These are phyloP conservation scores for Fraxinus platypoda DNA, from an alignment of 305 asterid species.

Conservation along the genomic window DNA sequence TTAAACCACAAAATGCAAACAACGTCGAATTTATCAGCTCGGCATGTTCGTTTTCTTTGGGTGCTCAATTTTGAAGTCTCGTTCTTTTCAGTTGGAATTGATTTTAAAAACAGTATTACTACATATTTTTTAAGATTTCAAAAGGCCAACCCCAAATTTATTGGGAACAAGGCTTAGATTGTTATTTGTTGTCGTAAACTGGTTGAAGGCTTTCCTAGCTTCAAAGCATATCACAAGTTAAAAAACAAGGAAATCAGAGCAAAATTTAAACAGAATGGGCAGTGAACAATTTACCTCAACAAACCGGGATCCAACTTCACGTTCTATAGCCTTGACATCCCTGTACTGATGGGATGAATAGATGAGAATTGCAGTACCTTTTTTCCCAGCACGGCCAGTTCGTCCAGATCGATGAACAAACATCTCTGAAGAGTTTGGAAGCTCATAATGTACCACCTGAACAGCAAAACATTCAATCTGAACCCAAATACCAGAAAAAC, in stretches of 20 bases:
- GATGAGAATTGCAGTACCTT: conserved; percentile 76
- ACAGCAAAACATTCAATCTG: conserved; percentile 22
- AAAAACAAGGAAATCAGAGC: background rate
- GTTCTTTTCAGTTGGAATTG: background rate
- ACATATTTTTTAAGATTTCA: background rate
- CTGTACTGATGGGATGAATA: conserved; percentile 60
- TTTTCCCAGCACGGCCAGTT: conserved; percentile 98
- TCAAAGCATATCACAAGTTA: conserved; percentile 8
- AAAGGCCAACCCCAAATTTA: background rate
- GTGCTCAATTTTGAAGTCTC: background rate
- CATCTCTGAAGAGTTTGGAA: conserved; percentile 73
- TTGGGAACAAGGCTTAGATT: background rate
- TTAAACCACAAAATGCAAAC: background rate
- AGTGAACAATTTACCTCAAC: conserved; percentile 46
- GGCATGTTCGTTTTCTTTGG: background rate
- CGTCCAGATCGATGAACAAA: conserved; percentile 96
- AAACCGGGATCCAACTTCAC: conserved; percentile 83
- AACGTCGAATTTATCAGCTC: conserved; percentile 6
- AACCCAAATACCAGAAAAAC: background rate
- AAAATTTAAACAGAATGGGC: conserved; percentile 10
- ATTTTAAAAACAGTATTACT: background rate
- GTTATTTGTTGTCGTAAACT: background rate
- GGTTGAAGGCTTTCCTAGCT: background rate
- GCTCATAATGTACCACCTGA: conserved; percentile 78
- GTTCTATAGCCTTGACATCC: conserved; percentile 72